phyloP scores from a whole-genome alignment of 495 filamentous ascomycete genomes.

The Haplographium delicatum region DNA sequence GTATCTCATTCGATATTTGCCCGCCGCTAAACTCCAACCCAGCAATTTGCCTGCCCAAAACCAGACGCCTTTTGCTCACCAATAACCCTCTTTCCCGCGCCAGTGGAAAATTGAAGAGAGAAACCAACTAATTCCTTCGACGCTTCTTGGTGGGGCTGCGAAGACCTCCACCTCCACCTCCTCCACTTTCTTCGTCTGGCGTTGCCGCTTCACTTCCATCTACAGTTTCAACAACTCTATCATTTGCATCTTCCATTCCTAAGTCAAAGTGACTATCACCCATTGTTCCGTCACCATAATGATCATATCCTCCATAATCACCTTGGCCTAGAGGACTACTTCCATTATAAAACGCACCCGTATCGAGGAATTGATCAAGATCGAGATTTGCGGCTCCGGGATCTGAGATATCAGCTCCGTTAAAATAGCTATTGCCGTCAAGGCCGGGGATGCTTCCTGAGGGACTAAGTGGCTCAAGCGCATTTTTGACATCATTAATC shows the following conservation, averaged over 20 bases:
- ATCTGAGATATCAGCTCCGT: conserved; percentile 29
- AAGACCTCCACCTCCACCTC: not conserved
- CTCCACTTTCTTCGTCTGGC: conserved; percentile 3
- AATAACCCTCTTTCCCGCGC: no score
- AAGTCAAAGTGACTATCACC: conserved; percentile 24
- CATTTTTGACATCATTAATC: conserved; percentile 62
- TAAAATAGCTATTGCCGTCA: conserved; percentile 35
- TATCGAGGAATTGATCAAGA: conserved; percentile 65
- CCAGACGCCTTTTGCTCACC: no score
- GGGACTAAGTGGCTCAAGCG: conserved; percentile 73
- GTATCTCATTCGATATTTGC: no score
- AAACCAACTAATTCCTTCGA: conserved; percentile 18
- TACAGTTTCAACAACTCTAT: conserved; percentile 15
- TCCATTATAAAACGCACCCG: conserved; percentile 45
- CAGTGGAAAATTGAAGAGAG: no score
- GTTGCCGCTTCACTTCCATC: conserved; percentile 16
- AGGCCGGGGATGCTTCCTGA: conserved; percentile 76
- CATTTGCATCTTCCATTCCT: conserved; percentile 21
- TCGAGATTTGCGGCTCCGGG: conserved; percentile 41
- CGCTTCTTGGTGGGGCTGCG: conserved; percentile 14
- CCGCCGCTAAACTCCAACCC: no score
- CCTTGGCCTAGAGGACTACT: conserved; percentile 18
- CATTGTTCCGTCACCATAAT: conserved; percentile 9
- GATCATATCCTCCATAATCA: conserved; percentile 10
- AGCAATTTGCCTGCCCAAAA: no score